Evolutionary conservation across 2,329 filamentous ascomycete genomes (phyloP).

Genomic region (Aureobasidium subglaciale): DNA sequence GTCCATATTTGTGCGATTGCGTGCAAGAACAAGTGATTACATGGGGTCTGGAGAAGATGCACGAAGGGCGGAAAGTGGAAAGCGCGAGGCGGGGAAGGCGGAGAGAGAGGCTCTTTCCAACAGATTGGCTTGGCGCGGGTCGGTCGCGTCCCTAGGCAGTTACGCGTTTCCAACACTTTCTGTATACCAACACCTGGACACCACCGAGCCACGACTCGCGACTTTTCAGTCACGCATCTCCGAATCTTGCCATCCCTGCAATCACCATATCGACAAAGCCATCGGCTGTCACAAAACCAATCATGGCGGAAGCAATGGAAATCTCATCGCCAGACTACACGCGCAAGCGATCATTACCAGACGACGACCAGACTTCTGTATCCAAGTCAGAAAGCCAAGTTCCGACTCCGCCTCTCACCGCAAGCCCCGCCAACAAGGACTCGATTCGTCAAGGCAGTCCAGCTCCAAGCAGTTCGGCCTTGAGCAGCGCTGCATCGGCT

Average conservation of each 20-base stretch:
- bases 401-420: constrained; percentile 17
- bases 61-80: not conserved
- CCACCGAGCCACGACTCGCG: not conserved
- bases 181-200: not conserved
- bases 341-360: constrained; percentile 4
- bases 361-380: constrained; percentile 4
- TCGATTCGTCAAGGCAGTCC: constrained; percentile 18
- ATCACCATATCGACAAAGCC: not conserved
- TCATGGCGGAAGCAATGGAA: constrained; percentile 10
- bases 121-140: not conserved
- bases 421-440: constrained; percentile 9
- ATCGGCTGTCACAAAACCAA: not conserved
- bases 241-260: not conserved
- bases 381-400: constrained; percentile 7
- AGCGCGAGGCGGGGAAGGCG: not conserved
- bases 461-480: constrained; percentile 26
- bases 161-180: not conserved
- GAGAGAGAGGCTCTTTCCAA: not conserved
- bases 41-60: not conserved
- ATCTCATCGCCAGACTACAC: constrained; percentile 18
- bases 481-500: constrained; percentile 25
- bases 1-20: not conserved
- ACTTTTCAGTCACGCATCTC: not conserved
- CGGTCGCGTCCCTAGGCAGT: not conserved
- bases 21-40: too few relatives aligned